Evolutionary conservation across 164 flowering plant genomes (phyloP).

Genomic region (Umbilicus rupestris): DNA sequence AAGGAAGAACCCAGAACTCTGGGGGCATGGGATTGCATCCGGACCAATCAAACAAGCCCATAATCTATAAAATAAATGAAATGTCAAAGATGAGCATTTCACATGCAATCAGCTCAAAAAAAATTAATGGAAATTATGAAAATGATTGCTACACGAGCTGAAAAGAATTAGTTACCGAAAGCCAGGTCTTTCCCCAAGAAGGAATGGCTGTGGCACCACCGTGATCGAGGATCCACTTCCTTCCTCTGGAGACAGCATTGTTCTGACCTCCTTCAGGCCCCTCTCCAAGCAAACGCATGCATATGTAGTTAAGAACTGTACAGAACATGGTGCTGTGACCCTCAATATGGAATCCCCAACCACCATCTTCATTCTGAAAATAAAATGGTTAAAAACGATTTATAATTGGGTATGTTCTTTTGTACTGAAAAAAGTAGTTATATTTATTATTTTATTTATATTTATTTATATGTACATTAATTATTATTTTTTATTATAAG

Average conservation of each 20-base stretch:
- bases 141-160: background rate
- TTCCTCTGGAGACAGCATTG: constrained; percentile 18
- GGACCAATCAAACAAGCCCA: constrained; percentile 21
- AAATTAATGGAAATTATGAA: too few species aligned
- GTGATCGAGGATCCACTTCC: constrained; percentile 41
- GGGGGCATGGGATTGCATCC: constrained; percentile 14
- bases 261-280: constrained; percentile 18
- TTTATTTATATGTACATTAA: too few species aligned
- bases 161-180: constrained; percentile 21
- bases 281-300: constrained; percentile 19
- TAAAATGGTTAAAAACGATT: background rate
- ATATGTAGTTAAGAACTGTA: constrained; percentile 30
- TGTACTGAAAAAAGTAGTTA: too few species aligned
- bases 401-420: too few species aligned
- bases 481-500: too few species aligned
- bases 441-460: too few species aligned
- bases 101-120: background rate
- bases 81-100: background rate
- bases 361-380: constrained; percentile 41
- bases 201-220: constrained; percentile 31
- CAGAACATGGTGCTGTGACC: constrained; percentile 45
- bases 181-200: constrained; percentile 59
- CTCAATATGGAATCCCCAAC: constrained; percentile 13
- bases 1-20: constrained; percentile 1
- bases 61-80: constrained; percentile 12